A percentile compares a stretch with the other conserved stretches of the same genome.
Conservation (phyloP, 1,284 basidiomycete genomes). For the Rhodotorula sp. region DNA sequence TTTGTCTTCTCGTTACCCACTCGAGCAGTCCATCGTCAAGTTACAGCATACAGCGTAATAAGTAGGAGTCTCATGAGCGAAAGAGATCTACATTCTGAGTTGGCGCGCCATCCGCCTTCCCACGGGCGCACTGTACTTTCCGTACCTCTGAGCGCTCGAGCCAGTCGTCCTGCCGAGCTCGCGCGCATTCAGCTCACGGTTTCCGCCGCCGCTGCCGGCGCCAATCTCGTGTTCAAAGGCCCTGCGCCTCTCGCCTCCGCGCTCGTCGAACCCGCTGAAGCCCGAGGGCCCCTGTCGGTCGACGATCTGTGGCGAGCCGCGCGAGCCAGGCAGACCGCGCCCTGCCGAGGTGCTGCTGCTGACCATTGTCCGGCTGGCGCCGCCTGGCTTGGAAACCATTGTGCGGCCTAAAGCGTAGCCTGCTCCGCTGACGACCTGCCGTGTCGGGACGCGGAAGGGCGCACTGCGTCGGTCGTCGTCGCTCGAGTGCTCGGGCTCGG, state of each 20-base stretch:
- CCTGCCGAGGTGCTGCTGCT: background rate
- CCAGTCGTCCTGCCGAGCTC: background rate
- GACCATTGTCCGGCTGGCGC: background rate
- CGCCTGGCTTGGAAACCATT: too few species aligned
- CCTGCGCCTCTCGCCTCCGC: background rate
- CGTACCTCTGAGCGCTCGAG: conserved; percentile 7
- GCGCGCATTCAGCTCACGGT: too few species aligned
- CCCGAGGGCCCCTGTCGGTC: background rate
- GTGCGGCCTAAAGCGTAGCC: too few species aligned
- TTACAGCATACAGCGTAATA: too few species aligned
- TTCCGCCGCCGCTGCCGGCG: background rate
- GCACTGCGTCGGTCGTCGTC: too few species aligned
- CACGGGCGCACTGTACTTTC: conserved; percentile 10
- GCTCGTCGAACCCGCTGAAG: background rate
- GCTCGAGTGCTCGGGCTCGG: too few species aligned
- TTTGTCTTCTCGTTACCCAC: background rate
- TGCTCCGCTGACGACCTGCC: too few species aligned
- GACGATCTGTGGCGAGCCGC: background rate
- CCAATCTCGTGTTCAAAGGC: background rate
- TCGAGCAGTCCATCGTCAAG: too few species aligned
- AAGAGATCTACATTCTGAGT: background rate
- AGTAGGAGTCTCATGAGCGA: background rate
- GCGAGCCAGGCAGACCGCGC: background rate
- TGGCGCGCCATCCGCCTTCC: conserved; percentile 12
- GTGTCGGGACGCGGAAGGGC: too few species aligned